Evolutionary conservation across 2,329 filamentous ascomycete species (phyloP).

Genomic region (Xylariaceae sp.): DNA sequence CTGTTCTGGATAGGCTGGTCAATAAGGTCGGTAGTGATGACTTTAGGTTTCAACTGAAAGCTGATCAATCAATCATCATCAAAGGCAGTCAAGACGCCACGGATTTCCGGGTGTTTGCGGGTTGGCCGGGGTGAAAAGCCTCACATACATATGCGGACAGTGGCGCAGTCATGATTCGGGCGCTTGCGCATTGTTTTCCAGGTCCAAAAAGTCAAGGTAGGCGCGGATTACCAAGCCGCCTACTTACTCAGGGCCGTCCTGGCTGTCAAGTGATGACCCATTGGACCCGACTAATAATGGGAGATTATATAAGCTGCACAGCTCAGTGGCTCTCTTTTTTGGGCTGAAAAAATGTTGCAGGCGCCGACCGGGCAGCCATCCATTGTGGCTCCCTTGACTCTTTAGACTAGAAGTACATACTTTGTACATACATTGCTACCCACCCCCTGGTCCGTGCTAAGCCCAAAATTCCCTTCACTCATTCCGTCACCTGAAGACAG

Average conservation of each 20-base stretch:
- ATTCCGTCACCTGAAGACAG: constrained; percentile 28
- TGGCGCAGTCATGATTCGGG: too few species aligned
- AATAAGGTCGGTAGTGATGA: not conserved
- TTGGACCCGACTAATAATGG: not conserved
- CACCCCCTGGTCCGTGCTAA: not conserved
- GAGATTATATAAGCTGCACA: not conserved
- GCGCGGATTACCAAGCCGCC: not conserved
- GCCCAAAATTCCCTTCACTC: constrained; percentile 13
- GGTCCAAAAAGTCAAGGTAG: too few species aligned
- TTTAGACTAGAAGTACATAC: too few species aligned
- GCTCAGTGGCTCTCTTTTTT: not conserved
- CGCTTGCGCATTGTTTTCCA: too few species aligned
- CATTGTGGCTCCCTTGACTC: too few species aligned
- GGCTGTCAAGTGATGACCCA: not conserved
- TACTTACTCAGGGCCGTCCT: not conserved
- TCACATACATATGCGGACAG: too few species aligned
- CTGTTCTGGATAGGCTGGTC: not conserved
- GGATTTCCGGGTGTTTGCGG: not conserved
- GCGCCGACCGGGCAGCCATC: too few species aligned
- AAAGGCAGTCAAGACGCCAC: not conserved
- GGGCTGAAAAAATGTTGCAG: not conserved
- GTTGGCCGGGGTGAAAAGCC: not conserved
- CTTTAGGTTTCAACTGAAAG: not conserved
- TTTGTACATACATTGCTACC: not conserved
- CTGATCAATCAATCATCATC: not conserved